Evolutionary conservation across 208 protist genomes (phyloP).

Genomic region (Acanthamoeba healyi): DNA sequence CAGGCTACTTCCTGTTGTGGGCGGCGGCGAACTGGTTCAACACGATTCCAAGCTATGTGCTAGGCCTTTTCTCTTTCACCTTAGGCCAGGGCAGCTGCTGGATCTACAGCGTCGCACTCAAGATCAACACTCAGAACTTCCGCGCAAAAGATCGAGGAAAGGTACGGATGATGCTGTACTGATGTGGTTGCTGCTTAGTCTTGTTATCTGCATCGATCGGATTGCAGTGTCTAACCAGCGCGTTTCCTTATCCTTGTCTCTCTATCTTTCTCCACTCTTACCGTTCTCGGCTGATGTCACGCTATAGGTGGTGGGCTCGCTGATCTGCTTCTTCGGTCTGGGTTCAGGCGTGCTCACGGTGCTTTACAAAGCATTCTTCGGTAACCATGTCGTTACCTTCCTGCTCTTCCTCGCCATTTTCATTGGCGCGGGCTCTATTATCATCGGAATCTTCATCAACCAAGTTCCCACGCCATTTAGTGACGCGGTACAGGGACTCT

Average conservation of each 20-base stretch:
- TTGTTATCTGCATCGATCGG: neutral
- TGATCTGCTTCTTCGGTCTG: slow-evolving; percentile 67
- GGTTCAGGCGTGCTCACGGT: slow-evolving; percentile 46
- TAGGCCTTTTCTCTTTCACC: slow-evolving; percentile 56
- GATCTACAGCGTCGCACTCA: slow-evolving; percentile 42
- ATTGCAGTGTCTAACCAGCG: neutral
- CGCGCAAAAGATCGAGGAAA: slow-evolving; percentile 25
- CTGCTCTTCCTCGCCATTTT: slow-evolving; percentile 39
- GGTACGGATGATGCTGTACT: neutral
- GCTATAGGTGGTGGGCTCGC: slow-evolving; percentile 40
- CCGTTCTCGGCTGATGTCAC: neutral
- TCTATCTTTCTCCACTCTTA: neutral
- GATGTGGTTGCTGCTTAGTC: neutral
- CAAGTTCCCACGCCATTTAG: neutral
- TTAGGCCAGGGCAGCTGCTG: slow-evolving; percentile 52
- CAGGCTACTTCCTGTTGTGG: slow-evolving; percentile 36
- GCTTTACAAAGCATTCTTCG: slow-evolving; percentile 71
- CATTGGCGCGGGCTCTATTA: slow-evolving; percentile 2
- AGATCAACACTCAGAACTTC: slow-evolving; percentile 67
- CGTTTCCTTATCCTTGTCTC: too few species aligned
- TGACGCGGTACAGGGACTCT: neutral
- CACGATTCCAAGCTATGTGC: slow-evolving; percentile 5
- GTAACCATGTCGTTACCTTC: neutral
- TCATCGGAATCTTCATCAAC: slow-evolving; percentile 34
- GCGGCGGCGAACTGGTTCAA: slow-evolving; percentile 22